Conservation (phyloP, 148 eudicot genomes). For the Polygonum aviculare region DNA sequence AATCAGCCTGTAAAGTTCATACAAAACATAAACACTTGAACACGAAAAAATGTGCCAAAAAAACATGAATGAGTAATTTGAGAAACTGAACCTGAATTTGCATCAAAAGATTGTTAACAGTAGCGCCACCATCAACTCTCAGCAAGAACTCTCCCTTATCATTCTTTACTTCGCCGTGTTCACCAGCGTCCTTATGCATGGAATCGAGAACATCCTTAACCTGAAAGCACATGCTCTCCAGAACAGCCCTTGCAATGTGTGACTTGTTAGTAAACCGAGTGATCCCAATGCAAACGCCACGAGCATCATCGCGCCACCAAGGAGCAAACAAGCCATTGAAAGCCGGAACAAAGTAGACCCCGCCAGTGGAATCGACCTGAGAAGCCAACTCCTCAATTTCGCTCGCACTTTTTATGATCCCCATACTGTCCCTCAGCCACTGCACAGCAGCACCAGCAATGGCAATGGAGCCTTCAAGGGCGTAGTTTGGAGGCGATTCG, state of each 20-base stretch:
- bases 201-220: conserved; percentile 94
- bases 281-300: conserved; percentile 89
- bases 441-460: conserved; percentile 99
- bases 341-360: conserved; percentile 96
- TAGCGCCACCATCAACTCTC: conserved; percentile 96
- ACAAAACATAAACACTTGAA: background rate
- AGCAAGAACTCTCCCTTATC: conserved; percentile 78
- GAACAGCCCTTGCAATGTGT: conserved; percentile 90
- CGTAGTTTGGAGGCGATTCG: conserved; percentile 70
- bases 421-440: conserved; percentile 95
- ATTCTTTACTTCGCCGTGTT: conserved; percentile 49
- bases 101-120: conserved; percentile 81
- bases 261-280: conserved; percentile 85
- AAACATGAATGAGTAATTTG: background rate
- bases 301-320: conserved; percentile 99
- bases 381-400: conserved; percentile 88
- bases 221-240: conserved; percentile 98
- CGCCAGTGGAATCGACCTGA: conserved; percentile 78
- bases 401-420: conserved; percentile 57
- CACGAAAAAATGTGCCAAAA: no score
- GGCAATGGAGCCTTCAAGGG: conserved; percentile 97
- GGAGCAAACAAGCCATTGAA: conserved; percentile 97
- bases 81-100: conserved; percentile 66
- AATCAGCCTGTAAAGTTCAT: conserved; percentile 57
- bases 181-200: conserved; percentile 89